Evolutionary conservation across 2,329 filamentous ascomycete genomes (phyloP), one percentile per base, ranked within the genome.

Genomic region (Aspergillus texensis): DNA sequence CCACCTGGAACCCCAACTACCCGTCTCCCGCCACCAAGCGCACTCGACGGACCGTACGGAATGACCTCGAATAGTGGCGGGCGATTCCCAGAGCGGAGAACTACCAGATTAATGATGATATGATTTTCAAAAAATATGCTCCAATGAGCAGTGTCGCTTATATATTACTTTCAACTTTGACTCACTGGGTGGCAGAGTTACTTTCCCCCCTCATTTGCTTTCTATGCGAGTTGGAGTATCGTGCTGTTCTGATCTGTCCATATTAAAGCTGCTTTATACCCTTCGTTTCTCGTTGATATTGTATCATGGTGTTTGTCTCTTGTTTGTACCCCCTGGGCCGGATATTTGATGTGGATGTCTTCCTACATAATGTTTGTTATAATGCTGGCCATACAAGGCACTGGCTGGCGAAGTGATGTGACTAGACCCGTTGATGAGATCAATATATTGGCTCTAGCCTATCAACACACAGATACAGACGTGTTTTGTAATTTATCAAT

Each of bases 31-130:
- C 52, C 32, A 28, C 64, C 67, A 48, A 36, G 52, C 62, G 58
- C 30, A 48, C 61, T 66, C 36, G 70, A 72, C 64, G 63, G 68
- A 66, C 65, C 67, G 57, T 61, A 70, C 62, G 67, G 71, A 63
- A 64, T 70, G 30, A 71, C 75, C 30, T 68, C 71, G 0, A 34
- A 39, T 3, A 68, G 73, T 26, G 72, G 76, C 24, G 74, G 78
- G 54, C 78, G 79, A 32, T 82, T 82, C 72, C 82, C 82, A 1
- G 81, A 83, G 71, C 76, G 82, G 65, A 77, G 82, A 68, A 83
- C 80, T 10, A 84, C 82, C 62, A 78, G 71, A 72, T 71, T 83
- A 68, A 82, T 82, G 79, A 83, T 82, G 77, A 76, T 77, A 75
- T 81, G 75, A 81, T 70, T 45, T 55, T 46, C 26, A 28, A 28